A percentile compares a stretch with the other conserved stretches of the same genome.
Conservation (phyloP, 2,329 filamentous ascomycete species). For the Fusarium caatingaense region DNA sequence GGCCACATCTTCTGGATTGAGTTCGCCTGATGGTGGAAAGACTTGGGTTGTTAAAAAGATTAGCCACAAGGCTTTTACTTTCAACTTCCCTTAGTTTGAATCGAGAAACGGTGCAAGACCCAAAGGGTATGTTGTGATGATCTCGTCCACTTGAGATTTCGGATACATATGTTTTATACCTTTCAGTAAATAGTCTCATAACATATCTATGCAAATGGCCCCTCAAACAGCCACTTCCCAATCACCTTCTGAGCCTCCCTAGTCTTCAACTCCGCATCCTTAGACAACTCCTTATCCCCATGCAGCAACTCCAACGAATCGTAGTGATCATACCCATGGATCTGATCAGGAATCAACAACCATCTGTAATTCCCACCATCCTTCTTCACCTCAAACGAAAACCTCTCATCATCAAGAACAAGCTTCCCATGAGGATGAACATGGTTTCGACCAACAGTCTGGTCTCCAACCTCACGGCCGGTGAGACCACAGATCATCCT, state of each 20-base stretch:
- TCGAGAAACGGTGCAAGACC: too few species aligned
- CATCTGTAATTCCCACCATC: constrained; percentile 10
- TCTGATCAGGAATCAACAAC: constrained; percentile 28
- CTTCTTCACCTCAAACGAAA: constrained; percentile 7
- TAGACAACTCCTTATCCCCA: not conserved
- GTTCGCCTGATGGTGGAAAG: constrained; percentile 30
- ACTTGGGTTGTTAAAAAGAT: constrained; percentile 27
- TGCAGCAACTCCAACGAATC: constrained; percentile 4
- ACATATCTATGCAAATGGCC: constrained; percentile 46
- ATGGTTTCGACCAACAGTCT: constrained; percentile 2
- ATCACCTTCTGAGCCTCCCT: constrained; percentile 20
- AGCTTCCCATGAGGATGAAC: not conserved
- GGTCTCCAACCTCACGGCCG: not conserved
- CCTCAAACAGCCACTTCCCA: constrained; percentile 23
- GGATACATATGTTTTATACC: too few species aligned
- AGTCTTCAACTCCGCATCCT: constrained; percentile 19
- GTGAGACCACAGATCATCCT: constrained; percentile 20
- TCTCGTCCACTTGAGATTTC: too few species aligned
- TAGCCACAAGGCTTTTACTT: constrained; percentile 30
- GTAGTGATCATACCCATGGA: constrained; percentile 27
- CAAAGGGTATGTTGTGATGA: too few species aligned
- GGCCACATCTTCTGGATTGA: constrained; percentile 25
- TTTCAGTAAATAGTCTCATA: fast-evolving
- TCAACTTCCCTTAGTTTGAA: not conserved
- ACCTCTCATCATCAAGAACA: constrained; percentile 25